Conservation (phyloP, 2,329 filamentous ascomycete species). For the Tolypocladium tundrense region DNA sequence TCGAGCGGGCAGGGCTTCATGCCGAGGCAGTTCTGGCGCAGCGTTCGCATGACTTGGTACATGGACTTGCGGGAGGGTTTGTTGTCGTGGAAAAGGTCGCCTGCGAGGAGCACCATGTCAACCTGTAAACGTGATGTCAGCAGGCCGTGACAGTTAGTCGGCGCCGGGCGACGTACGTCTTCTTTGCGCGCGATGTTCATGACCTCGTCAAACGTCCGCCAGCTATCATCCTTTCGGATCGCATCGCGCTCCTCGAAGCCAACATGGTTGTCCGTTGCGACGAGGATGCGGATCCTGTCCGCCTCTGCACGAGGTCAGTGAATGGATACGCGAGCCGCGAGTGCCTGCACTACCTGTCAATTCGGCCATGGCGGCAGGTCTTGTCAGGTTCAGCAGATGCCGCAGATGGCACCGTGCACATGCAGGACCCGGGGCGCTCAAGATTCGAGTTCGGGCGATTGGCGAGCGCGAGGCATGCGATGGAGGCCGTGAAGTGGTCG, state of each 20-base stretch:
- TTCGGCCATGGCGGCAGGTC: slow-evolving; percentile 15
- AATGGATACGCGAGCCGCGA: background rate
- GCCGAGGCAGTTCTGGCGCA: slow-evolving; percentile 87
- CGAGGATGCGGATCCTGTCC: slow-evolving; percentile 87
- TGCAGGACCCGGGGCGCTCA: background rate
- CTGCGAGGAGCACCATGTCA: slow-evolving; percentile 92
- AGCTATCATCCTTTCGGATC: slow-evolving; percentile 93
- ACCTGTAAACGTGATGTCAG: slow-evolving; percentile 35
- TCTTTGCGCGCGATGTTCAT: slow-evolving; percentile 77
- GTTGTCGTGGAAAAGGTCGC: slow-evolving; percentile 96
- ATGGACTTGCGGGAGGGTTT: slow-evolving; percentile 92
- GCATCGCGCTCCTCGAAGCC: slow-evolving; percentile 90
- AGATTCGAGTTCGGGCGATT: background rate
- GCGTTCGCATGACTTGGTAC: slow-evolving; percentile 93
- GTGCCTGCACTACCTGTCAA: slow-evolving; percentile 13
- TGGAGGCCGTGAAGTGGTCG: background rate
- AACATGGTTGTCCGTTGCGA: slow-evolving; percentile 96
- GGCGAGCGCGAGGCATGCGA: background rate
- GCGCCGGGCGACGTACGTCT: slow-evolving; percentile 45
- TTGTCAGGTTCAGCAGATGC: background rate
- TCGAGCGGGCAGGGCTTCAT: slow-evolving; percentile 94
- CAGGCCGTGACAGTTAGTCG: background rate
- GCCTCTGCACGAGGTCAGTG: slow-evolving; percentile 30
- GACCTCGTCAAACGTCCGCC: slow-evolving; percentile 91
- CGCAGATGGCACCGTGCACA: background rate